A percentile compares a stretch with the other conserved stretches of the same genome.
These are phyloP conservation scores for Cordyceps fumosorosea DNA, from an alignment of 2,329 filamentous ascomycete genomes.

Conservation along the genomic window DNA sequence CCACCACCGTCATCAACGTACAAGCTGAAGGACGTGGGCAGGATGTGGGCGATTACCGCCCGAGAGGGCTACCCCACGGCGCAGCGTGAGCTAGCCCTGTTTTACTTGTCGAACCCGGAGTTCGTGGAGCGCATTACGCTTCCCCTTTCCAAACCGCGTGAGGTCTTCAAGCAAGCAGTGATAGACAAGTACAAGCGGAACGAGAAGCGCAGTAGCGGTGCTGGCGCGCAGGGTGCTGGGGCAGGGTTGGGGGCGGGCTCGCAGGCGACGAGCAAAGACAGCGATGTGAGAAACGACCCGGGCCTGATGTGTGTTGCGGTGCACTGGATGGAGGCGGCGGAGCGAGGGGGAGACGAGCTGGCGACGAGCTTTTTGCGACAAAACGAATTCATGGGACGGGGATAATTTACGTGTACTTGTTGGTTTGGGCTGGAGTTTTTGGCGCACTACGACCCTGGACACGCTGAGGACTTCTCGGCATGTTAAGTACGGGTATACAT, in stretches of 20 bases:
- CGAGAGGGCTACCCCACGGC: constrained; percentile 80
- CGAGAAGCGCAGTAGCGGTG: constrained; percentile 22
- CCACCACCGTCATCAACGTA: constrained; percentile 53
- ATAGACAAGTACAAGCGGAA: constrained; percentile 60
- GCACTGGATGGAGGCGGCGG: constrained; percentile 94
- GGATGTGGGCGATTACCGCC: constrained; percentile 87
- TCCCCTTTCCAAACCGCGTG: constrained; percentile 74
- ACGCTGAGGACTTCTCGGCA: not conserved
- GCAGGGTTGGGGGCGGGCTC: constrained; percentile 10
- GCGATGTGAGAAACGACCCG: constrained; percentile 64
- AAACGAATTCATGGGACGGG: constrained; percentile 37
- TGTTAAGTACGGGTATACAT: no score
- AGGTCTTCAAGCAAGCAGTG: constrained; percentile 85
- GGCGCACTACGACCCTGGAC: not conserved
- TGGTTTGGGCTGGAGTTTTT: not conserved
- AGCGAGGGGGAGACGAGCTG: constrained; percentile 77
- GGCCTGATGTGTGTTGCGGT: constrained; percentile 88
- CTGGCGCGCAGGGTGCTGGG: constrained; percentile 18
- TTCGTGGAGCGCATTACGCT: constrained; percentile 73
- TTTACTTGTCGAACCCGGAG: constrained; percentile 89
- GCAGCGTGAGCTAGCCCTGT: constrained; percentile 85
- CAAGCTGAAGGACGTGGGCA: constrained; percentile 72
- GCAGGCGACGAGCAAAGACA: constrained; percentile 28
- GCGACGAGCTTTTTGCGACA: constrained; percentile 78
- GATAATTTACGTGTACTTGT: constrained; percentile 16